Evolutionary conservation across 73 alveolate species (phyloP).

Genomic region (Paramecium primaurelia): DNA sequence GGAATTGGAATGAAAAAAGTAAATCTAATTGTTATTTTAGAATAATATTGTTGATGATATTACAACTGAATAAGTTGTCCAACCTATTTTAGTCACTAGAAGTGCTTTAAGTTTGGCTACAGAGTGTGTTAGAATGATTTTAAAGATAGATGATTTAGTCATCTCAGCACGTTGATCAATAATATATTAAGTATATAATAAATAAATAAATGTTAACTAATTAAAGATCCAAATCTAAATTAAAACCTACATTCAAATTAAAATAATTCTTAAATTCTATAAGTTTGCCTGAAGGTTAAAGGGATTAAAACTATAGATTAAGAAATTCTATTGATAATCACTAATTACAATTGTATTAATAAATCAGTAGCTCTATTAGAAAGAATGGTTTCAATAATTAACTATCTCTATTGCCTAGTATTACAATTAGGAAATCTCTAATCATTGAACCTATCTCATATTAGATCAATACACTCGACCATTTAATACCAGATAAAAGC

Average conservation of each 20-base stretch:
- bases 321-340: background rate
- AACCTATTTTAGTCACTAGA: slow-evolving; percentile 97
- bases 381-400: background rate
- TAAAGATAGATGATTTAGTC: slow-evolving; percentile 99
- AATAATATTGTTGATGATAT: slow-evolving; percentile 83
- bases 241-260: background rate
- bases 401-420: background rate
- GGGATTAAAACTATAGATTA: background rate
- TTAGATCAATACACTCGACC: background rate
- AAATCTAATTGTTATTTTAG: slow-evolving; percentile 52
- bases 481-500: background rate
- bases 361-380: background rate
- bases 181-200: background rate
- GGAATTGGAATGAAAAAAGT: slow-evolving; percentile 96
- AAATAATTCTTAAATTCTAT: background rate
- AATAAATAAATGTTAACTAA: background rate
- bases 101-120: slow-evolving; percentile 98
- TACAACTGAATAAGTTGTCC: slow-evolving; percentile 96
- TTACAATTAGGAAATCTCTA: background rate
- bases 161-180: slow-evolving; percentile 43
- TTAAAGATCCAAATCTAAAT: background rate
- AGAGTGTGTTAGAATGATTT: slow-evolving; percentile 98
- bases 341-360: background rate
- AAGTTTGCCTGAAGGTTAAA: background rate
- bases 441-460: background rate